Evolutionary conservation across 2,329 filamentous ascomycete species (phyloP), one percentile per base, ranked within the genome.

Genomic region (Fusarium sp.): DNA sequence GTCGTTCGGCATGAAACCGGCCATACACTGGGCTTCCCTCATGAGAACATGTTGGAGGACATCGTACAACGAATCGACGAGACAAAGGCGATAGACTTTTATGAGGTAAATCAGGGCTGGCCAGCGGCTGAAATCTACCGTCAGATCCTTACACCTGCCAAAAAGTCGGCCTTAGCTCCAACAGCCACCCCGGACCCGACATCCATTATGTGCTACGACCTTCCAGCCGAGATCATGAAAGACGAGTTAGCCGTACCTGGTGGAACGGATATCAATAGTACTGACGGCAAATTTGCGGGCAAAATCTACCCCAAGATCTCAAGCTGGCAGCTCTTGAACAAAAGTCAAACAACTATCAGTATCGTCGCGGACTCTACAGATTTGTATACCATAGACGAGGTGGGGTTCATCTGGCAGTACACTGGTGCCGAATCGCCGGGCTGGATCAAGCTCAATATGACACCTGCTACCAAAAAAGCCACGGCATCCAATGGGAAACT

Each of bases 181-280:
- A 49, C 33, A 6, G 20, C n/a, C 10, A 15, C 24, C 2, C 6
- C 46, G 9, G 31, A 49, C 15, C 46, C 33, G 24, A 49, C 46
- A 1, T 49, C 46, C 10, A 49, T 49, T 6, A 49, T 49, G 46
- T 49, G 46, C 14, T 49, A 49, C n/a, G 18, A 38, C 18, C 46
- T 49, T 26, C 46, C 46, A 6, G 46, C 31, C 4, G 3, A 3
- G 1, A 49, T 49, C 15, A 49, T 49, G 46, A 36, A 38, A 24
- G 46, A 49, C 14, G 7, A 14, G 6, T 17, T 49, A 4, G 46
- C 46, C 13, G 46, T 49, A 0, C 46, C 20, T 15, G 46, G 46
- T 1, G 46, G 46, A 4, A 24, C 7, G 1, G 46, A 49, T n/a
- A 49, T 49, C 2, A 49, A 49, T n/a, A 31, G 6, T 4, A 49